These are phyloP conservation scores for Tagetes erecta DNA, from an alignment of 129 eudicot genomes.

Conservation along the genomic window DNA sequence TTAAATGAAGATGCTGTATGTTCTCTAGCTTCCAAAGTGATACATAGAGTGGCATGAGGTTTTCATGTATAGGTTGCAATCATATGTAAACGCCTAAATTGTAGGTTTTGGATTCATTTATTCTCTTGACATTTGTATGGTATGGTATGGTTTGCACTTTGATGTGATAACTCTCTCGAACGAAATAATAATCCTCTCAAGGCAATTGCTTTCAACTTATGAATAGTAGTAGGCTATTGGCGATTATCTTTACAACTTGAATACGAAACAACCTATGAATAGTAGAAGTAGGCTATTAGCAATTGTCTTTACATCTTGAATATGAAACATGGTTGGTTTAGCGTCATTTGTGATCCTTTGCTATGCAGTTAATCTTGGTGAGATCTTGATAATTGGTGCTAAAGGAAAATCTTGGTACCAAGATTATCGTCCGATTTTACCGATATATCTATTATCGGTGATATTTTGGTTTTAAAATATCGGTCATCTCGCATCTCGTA, in stretches of 20 bases:
- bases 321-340: background rate
- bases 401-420: no score
- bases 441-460: no score
- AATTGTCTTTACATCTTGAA: background rate
- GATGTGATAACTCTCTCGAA: slow-evolving; percentile 5
- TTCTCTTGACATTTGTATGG: slow-evolving; percentile 14
- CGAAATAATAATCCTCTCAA: slow-evolving; percentile 4
- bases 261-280: background rate
- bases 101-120: slow-evolving; percentile 18
- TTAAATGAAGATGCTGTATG: slow-evolving; percentile 27
- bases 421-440: no score
- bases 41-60: slow-evolving; percentile 18
- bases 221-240: background rate
- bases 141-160: slow-evolving; percentile 21
- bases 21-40: slow-evolving; percentile 15
- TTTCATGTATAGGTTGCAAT: slow-evolving; percentile 35
- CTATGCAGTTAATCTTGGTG: no score
- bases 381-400: no score
- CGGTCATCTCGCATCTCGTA: no score
- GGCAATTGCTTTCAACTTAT: background rate
- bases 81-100: slow-evolving; percentile 22
- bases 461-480: no score
- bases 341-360: background rate
- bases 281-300: background rate
- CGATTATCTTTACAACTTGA: background rate